Conservation (phyloP, 768 basidiomycete species). For the Calocera viscosa region DNA sequence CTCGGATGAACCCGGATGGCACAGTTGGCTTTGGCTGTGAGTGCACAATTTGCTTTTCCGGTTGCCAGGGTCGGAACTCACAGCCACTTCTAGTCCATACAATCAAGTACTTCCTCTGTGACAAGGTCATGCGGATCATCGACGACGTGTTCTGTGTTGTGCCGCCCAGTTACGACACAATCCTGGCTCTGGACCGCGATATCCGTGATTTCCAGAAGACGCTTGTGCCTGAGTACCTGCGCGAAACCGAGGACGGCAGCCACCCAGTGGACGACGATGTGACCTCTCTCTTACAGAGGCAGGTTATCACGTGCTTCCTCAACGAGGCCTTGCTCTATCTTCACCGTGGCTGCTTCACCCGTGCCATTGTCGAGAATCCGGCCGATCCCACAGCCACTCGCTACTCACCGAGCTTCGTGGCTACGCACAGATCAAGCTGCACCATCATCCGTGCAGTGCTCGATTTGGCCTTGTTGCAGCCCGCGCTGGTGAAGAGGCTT, state of each 20-base stretch:
- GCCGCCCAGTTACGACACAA: conserved; percentile 15
- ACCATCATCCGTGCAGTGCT: not conserved
- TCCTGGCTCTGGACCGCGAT: conserved; percentile 15
- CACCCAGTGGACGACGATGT: not conserved
- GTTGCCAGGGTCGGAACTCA: not conserved
- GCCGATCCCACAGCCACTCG: not conserved
- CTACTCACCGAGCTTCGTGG: conserved; percentile 1
- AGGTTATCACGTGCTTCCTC: not conserved
- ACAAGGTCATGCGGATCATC: conserved; percentile 14
- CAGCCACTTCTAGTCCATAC: conserved; percentile 6
- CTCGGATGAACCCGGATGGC: conserved; percentile 26
- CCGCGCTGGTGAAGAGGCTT: not conserved
- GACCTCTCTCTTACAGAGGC: not conserved
- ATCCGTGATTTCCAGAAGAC: conserved; percentile 28
- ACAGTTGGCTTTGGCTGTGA: conserved; percentile 35
- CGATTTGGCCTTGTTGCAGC: not conserved
- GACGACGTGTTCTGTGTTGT: conserved; percentile 15
- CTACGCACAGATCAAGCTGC: not conserved
- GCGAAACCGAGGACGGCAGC: not conserved
- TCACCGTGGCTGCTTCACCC: conserved; percentile 6
- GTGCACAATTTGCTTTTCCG: conserved; percentile 17
- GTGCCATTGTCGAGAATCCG: conserved; percentile 6
- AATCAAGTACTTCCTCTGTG: conserved; percentile 8
- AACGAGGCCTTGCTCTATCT: conserved; percentile 5
- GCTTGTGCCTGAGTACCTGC: conserved; percentile 1